Conservation (phyloP, 768 basidiomycete species). For the Suillus variegatus region DNA sequence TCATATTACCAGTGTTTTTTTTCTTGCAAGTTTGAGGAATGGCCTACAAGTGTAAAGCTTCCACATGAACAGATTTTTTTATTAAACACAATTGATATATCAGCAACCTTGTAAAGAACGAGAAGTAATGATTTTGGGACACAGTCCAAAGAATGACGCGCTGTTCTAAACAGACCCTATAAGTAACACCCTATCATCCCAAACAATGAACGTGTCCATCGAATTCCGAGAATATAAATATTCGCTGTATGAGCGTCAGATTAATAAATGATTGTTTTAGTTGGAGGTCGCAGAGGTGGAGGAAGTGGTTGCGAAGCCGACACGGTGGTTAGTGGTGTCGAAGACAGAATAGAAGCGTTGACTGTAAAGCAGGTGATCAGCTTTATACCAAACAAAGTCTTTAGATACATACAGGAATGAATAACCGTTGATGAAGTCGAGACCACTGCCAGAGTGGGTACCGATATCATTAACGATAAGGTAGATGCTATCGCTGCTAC, state of each 20-base stretch:
- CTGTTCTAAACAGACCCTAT: neutral
- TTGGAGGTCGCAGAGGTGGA: constrained; percentile 26
- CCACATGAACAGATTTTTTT: neutral
- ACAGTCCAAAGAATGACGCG: neutral
- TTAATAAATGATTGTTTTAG: neutral
- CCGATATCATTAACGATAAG: constrained; percentile 31
- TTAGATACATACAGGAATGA: constrained; percentile 19
- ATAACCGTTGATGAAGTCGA: constrained; percentile 29
- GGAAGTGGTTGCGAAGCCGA: constrained; percentile 40
- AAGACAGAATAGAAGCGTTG: constrained; percentile 43
- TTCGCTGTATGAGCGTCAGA: neutral
- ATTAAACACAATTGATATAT: neutral
- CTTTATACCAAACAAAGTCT: neutral
- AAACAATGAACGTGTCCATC: neutral
- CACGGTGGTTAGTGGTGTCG: constrained; percentile 35
- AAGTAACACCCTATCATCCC: neutral
- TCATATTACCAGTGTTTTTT: neutral
- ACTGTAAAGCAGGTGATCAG: neutral
- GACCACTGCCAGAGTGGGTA: constrained; percentile 11
- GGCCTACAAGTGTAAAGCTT: neutral
- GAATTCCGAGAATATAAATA: neutral
- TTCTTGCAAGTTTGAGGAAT: neutral
- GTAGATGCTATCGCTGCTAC: constrained; percentile 24
- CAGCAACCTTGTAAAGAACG: neutral
- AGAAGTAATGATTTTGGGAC: neutral